Evolutionary conservation across 345 rosid species (phyloP).

Genomic region (Adansonia digitata): DNA sequence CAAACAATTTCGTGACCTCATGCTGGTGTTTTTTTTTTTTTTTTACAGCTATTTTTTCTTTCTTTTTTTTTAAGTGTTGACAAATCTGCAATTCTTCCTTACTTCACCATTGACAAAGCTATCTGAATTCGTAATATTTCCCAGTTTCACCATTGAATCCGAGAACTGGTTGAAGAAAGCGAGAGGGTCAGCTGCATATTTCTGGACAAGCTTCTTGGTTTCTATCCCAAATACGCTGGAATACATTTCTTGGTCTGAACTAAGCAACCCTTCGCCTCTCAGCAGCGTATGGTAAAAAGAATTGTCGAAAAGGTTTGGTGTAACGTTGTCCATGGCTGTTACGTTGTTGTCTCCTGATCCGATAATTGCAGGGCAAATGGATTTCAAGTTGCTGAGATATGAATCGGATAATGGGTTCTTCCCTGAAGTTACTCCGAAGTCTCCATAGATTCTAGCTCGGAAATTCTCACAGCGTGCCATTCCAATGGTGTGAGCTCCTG

Average conservation of each 20-base stretch:
- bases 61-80: conserved; percentile 42
- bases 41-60: not conserved
- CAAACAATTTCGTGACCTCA: not conserved
- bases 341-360: conserved; percentile 55
- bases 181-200: conserved; percentile 49
- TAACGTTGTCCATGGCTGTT: conserved; percentile 64
- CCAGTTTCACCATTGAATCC: conserved; percentile 83
- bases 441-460: conserved; percentile 25
- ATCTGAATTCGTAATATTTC: conserved; percentile 61
- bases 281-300: conserved; percentile 50
- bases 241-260: conserved; percentile 82
- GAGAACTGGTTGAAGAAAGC: conserved; percentile 85
- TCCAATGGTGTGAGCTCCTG: conserved; percentile 10
- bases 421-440: conserved; percentile 42
- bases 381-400: conserved; percentile 34
- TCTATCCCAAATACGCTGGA: conserved; percentile 54
- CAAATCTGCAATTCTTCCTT: conserved; percentile 70
- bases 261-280: conserved; percentile 63
- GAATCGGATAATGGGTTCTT: conserved; percentile 31
- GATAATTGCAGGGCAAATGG: conserved; percentile 46
- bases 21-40: not conserved
- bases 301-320: conserved; percentile 74
- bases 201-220: conserved; percentile 53
- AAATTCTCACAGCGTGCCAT: conserved; percentile 7
- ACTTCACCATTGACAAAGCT: conserved; percentile 69